Percentiles rank a stretch among this genome's conserved stretches.
These are phyloP conservation scores for Acrocalymma vagum DNA, from an alignment of 2,329 filamentous ascomycete species.

Conservation along the genomic window DNA sequence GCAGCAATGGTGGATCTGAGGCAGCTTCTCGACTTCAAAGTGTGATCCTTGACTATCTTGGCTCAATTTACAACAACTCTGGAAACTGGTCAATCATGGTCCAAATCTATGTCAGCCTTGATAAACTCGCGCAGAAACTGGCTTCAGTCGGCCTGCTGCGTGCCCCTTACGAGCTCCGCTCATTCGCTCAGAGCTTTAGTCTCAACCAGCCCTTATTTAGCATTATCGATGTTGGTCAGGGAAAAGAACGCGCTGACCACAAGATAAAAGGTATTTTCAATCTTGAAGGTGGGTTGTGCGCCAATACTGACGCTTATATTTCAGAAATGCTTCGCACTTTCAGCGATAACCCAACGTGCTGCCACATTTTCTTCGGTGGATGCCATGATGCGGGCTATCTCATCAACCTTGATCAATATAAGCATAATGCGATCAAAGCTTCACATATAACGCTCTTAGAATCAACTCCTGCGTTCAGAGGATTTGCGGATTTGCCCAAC, in stretches of 20 bases:
- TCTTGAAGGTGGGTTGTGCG: conserved; percentile 14
- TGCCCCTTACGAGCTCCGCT: conserved; percentile 48
- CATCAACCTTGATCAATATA: conserved; percentile 55
- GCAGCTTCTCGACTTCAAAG: conserved; percentile 54
- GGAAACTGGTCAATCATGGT: conserved; percentile 56
- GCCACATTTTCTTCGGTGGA: conserved; percentile 58
- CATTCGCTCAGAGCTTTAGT: conserved; percentile 55
- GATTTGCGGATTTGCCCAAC: conserved; percentile 51
- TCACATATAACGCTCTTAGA: conserved; percentile 56
- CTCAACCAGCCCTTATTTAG: conserved; percentile 55
- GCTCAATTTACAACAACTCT: conserved; percentile 49
- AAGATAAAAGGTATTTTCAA: conserved; percentile 51
- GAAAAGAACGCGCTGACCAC: conserved; percentile 57
- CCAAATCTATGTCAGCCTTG: conserved; percentile 57
- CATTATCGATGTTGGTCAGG: conserved; percentile 57
- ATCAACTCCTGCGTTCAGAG: conserved; percentile 50
- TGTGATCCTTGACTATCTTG: conserved; percentile 53
- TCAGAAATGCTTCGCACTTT: conserved; percentile 56
- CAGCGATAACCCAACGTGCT: conserved; percentile 55
- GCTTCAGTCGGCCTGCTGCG: conserved; percentile 51
- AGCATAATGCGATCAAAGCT: conserved; percentile 47
- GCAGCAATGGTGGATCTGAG: conserved; percentile 54
- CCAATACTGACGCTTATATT: conserved; percentile 10
- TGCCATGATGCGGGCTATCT: conserved; percentile 58
- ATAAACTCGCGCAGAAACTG: conserved; percentile 54